These are phyloP conservation scores for Aspergillus sergii DNA, from an alignment of 2,329 filamentous ascomycete genomes.

Conservation along the genomic window DNA sequence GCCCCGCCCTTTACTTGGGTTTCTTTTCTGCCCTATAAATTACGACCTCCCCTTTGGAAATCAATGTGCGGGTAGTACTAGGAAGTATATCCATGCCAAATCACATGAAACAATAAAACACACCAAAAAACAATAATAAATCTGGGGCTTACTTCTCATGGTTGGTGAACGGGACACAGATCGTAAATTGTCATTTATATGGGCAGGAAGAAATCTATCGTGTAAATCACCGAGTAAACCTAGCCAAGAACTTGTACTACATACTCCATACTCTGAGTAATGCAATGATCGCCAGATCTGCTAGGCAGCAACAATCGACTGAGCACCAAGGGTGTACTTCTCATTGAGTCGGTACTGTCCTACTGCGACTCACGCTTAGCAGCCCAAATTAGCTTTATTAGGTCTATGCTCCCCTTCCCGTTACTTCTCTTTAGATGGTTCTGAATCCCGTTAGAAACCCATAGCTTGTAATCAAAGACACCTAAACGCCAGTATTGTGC, in stretches of 20 bases:
- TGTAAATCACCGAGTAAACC: neutral
- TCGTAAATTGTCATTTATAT: too few species aligned
- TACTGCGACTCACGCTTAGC: neutral
- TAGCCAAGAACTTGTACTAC: neutral
- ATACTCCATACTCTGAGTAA: too few species aligned
- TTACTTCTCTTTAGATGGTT: neutral
- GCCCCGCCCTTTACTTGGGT: neutral
- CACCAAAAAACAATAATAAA: too few species aligned
- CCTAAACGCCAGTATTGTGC: slow-evolving; percentile 1
- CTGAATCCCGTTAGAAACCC: neutral
- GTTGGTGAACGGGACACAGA: too few species aligned
- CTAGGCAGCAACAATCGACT: slow-evolving; percentile 14
- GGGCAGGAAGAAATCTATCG: too few species aligned
- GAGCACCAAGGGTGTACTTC: neutral
- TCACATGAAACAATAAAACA: too few species aligned
- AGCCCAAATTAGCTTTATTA: neutral
- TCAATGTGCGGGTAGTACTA: neutral
- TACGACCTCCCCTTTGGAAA: neutral
- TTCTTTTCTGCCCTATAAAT: neutral
- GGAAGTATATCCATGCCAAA: too few species aligned
- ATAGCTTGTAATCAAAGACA: neutral
- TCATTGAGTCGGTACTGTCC: neutral
- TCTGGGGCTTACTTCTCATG: too few species aligned
- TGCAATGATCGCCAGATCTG: slow-evolving; percentile 5
- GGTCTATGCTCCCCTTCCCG: neutral